Evolutionary conservation across 179 eudicot genomes (phyloP).

Genomic region (Silene vulgaris): DNA sequence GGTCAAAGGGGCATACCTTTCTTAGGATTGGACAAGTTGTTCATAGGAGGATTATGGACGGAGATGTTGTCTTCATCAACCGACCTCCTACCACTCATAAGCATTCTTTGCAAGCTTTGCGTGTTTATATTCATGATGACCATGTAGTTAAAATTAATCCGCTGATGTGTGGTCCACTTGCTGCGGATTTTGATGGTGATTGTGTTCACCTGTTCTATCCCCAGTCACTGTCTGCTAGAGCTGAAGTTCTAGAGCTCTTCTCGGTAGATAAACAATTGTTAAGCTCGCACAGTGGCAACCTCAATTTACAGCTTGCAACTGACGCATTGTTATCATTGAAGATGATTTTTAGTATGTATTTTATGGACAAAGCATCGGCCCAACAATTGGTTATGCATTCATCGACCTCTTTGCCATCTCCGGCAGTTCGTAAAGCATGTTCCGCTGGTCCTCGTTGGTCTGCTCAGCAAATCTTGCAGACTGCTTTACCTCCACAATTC

Average conservation of each 20-base stretch:
- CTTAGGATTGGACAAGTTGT: constrained; percentile 80
- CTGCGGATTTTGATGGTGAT: constrained; percentile 95
- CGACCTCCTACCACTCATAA: constrained; percentile 96
- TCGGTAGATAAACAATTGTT: constrained; percentile 85
- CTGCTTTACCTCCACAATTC: constrained; percentile 59
- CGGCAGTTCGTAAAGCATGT: constrained; percentile 49
- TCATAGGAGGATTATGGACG: constrained; percentile 83
- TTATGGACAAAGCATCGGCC: constrained; percentile 48
- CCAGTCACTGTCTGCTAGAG: constrained; percentile 87
- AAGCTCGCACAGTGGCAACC: constrained; percentile 81
- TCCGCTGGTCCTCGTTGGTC: constrained; percentile 66
- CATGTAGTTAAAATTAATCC: constrained; percentile 89
- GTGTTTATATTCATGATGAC: constrained; percentile 81
- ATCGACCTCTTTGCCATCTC: constrained; percentile 42
- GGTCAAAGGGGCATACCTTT: constrained; percentile 92
- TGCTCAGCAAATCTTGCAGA: constrained; percentile 65
- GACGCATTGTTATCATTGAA: constrained; percentile 76
- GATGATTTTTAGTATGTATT: constrained; percentile 43
- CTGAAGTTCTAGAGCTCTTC: constrained; percentile 89
- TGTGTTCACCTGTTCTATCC: constrained; percentile 91
- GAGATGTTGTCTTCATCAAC: constrained; percentile 86
- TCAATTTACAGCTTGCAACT: constrained; percentile 70
- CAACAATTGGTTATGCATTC: constrained; percentile 79
- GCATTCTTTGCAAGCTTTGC: constrained; percentile 80
- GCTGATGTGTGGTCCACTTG: constrained; percentile 82